These are phyloP conservation scores for Nidularia pulvinata DNA, from an alignment of 768 basidiomycete species.

Conservation along the genomic window DNA sequence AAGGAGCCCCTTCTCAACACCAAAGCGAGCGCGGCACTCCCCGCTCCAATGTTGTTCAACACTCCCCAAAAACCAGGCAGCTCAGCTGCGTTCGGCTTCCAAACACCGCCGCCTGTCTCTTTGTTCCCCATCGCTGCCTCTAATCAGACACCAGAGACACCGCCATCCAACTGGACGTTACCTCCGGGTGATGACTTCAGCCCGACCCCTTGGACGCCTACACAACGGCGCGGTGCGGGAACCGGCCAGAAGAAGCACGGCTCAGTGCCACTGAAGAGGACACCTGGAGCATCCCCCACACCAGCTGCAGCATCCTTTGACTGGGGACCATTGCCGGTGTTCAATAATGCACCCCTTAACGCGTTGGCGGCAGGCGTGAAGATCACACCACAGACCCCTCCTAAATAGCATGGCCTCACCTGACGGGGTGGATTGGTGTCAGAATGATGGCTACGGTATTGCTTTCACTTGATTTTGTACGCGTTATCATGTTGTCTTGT, in stretches of 20 bases:
- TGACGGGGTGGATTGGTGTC: not conserved
- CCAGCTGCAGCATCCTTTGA: conserved; percentile 39
- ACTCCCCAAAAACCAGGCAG: conserved; percentile 28
- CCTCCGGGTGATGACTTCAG: conserved; percentile 39
- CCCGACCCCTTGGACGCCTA: conserved; percentile 26
- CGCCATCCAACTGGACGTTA: conserved; percentile 22
- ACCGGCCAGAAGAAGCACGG: conserved; percentile 32
- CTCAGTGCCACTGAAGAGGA: conserved; percentile 36
- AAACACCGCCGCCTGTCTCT: conserved; percentile 14
- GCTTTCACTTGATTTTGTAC: no score
- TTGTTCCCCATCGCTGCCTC: conserved; percentile 18
- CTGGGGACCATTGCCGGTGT: conserved; percentile 63
- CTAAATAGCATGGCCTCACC: not conserved
- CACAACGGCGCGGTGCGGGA: conserved; percentile 29
- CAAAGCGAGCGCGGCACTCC: conserved; percentile 36
- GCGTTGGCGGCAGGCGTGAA: not conserved
- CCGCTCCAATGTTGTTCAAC: conserved; percentile 31
- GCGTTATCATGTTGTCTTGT: no score
- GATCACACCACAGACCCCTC: not conserved
- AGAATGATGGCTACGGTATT: not conserved
- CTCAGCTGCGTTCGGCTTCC: conserved; percentile 15
- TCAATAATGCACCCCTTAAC: conserved; percentile 21
- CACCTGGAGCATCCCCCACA: conserved; percentile 16
- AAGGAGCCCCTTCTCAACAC: conserved; percentile 69
- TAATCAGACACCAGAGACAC: conserved; percentile 4